A percentile compares a stretch with the other conserved stretches of the same genome.
These are phyloP conservation scores for Tetrapisispora nanseiensis DNA, from an alignment of 805 yeast species.

Conservation along the genomic window DNA sequence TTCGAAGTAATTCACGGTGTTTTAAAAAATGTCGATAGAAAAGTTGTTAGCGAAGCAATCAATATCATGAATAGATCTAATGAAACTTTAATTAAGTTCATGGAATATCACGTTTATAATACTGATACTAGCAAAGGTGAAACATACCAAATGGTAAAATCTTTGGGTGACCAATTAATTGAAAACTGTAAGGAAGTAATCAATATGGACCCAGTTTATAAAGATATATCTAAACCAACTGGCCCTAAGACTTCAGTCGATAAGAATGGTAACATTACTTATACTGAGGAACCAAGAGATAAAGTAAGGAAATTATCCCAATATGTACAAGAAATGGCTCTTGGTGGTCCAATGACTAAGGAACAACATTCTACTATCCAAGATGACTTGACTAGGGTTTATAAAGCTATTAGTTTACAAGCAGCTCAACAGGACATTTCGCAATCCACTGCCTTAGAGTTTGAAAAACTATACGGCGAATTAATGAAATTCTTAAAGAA, in stretches of 20 bases:
- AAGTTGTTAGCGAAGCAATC: slow-evolving; percentile 91
- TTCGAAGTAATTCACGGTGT: slow-evolving; percentile 94
- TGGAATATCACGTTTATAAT: slow-evolving; percentile 69
- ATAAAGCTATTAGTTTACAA: slow-evolving; percentile 71
- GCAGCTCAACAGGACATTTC: slow-evolving; percentile 39
- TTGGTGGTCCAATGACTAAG: slow-evolving; percentile 79
- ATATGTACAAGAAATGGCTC: slow-evolving; percentile 93
- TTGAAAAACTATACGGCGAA: slow-evolving; percentile 61
- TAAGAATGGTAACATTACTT: slow-evolving; percentile 76
- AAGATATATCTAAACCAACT: slow-evolving; percentile 88
- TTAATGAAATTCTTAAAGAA: slow-evolving; percentile 59
- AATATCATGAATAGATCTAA: slow-evolving; percentile 96
- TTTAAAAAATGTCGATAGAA: slow-evolving; percentile 83
- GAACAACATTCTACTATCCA: slow-evolving; percentile 62
- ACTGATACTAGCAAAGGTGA: slow-evolving; percentile 77
- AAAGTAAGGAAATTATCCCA: slow-evolving; percentile 91
- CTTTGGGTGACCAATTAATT: slow-evolving; percentile 84
- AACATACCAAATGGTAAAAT: slow-evolving; percentile 83
- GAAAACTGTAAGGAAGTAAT: slow-evolving; percentile 88
- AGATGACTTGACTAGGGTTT: slow-evolving; percentile 76
- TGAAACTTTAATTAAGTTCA: slow-evolving; percentile 85
- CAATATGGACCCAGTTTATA: slow-evolving; percentile 79
- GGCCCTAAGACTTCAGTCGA: slow-evolving; percentile 90
- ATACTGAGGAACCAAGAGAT: slow-evolving; percentile 78
- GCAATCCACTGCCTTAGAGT: slow-evolving; percentile 56